Percentiles rank a stretch among this genome's conserved stretches.
Evolutionary conservation across 306 rosid species (phyloP).

Genomic region (Lathyrus oleraceus): DNA sequence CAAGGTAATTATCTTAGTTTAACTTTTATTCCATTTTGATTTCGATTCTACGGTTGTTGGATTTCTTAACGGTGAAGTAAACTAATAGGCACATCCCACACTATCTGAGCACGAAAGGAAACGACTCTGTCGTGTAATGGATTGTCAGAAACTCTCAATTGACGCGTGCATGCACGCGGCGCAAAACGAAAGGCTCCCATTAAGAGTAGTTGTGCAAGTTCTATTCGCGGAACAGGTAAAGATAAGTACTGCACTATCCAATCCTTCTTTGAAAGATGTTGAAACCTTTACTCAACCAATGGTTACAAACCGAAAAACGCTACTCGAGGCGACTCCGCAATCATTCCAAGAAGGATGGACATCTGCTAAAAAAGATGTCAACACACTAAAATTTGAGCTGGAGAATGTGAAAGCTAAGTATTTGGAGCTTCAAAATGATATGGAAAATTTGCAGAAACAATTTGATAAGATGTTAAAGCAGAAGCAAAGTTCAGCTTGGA

Average conservation of each 20-base stretch:
- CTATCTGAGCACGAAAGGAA: slow-evolving; percentile 96
- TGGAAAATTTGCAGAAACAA: slow-evolving; percentile 88
- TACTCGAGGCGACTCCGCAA: slow-evolving; percentile 88
- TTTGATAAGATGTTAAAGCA: slow-evolving; percentile 82
- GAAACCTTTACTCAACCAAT: slow-evolving; percentile 68
- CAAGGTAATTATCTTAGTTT: slow-evolving; percentile 53
- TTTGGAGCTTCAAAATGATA: slow-evolving; percentile 77
- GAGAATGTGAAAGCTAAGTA: slow-evolving; percentile 84
- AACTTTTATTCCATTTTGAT: not conserved
- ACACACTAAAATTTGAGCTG: slow-evolving; percentile 89
- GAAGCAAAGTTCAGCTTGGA: slow-evolving; percentile 87
- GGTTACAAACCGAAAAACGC: slow-evolving; percentile 70
- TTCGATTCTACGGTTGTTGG: not conserved
- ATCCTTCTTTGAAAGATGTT: slow-evolving; percentile 59
- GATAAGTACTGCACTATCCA: slow-evolving; percentile 81
- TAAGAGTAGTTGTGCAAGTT: slow-evolving; percentile 94
- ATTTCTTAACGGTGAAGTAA: slow-evolving; percentile 19
- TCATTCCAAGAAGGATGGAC: slow-evolving; percentile 99
- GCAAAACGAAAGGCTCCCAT: slow-evolving; percentile 92
- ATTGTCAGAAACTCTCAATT: slow-evolving; percentile 93
- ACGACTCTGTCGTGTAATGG: slow-evolving; percentile 94
- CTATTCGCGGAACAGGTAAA: slow-evolving; percentile 93
- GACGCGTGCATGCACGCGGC: slow-evolving; percentile 99
- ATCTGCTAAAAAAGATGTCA: slow-evolving; percentile 86
- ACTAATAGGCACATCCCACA: slow-evolving; percentile 84